Evolutionary conservation across 805 yeast genomes (phyloP), one percentile per base, ranked within the genome.

Genomic region (Ogataea glucozyma): DNA sequence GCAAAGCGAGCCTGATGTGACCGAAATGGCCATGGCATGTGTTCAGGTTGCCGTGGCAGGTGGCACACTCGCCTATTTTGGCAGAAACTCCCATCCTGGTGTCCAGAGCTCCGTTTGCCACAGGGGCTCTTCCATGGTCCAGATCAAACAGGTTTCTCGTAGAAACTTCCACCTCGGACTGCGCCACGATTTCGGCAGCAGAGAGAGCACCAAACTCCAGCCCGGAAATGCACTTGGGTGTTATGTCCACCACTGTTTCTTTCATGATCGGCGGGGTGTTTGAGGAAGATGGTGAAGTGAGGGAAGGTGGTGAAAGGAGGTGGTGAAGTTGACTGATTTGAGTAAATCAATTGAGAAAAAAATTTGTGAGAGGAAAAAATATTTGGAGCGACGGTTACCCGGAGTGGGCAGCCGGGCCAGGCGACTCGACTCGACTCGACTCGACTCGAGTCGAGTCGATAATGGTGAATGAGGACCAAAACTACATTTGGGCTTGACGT

Each of bases 11-110:
- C 57, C 88, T 79, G 50, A 93, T 79, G 59, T 95, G 97, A 31
- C 99, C 99, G 64, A 93, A 93, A 69, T 93, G 99, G 45, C 99
- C 99, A 67, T 91, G 97, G 64, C 99, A 93, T 1, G 96, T 78
- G 0, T 96, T 96, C 51, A 93, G 69, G 53, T 81, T 81, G 3
- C 98, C 98, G 55, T 81, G 88, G 67, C 99, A 93, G 0, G 98
- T 95, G 11, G 78, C 64, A 71, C 99, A 93, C 61, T 85, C 95
- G 12, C 80, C 71, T n/a, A 83, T 66, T 53, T 88, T 89, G 40
- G 93, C 81, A 5, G 96, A 87, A 3, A 88, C 88, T 61, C 99
- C 99, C 99, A 95, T 89, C 40, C 78, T 74, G 17, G 88, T 76
- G 64, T 93, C 99, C 30, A 93, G 71, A 2, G 99, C 97, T 49